Evolutionary conservation across 805 yeast genomes (phyloP).

Genomic region (Blastobotrys mokoenaii): DNA sequence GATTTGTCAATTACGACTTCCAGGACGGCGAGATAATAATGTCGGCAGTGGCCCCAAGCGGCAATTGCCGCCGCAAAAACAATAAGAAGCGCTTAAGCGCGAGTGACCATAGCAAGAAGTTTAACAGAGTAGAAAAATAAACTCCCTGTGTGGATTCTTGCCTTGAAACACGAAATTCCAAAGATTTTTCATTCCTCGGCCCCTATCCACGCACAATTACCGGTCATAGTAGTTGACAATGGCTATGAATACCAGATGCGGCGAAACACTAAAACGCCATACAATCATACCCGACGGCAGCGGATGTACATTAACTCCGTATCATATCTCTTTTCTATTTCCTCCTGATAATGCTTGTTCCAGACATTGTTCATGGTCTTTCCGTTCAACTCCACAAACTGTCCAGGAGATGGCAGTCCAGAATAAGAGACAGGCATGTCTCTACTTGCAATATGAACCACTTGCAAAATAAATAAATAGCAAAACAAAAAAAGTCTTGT

Average conservation of each 20-base stretch:
- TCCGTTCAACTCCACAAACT: neutral
- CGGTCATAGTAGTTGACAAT: no score
- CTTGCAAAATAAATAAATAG: neutral
- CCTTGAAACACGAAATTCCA: no score
- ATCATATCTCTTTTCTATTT: neutral
- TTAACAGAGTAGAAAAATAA: no score
- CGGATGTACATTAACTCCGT: neutral
- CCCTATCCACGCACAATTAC: no score
- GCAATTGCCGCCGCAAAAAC: constrained; percentile 6
- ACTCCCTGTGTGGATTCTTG: no score
- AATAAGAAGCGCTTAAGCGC: neutral
- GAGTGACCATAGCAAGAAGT: neutral
- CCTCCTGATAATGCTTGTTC: neutral
- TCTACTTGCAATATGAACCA: no score
- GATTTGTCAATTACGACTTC: constrained; percentile 15
- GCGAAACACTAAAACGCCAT: no score
- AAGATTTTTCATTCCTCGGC: no score
- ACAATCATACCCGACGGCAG: no score
- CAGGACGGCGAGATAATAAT: constrained; percentile 13
- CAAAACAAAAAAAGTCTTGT: neutral
- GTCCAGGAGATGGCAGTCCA: no score
- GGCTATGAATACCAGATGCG: no score
- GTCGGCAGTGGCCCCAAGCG: constrained; percentile 17
- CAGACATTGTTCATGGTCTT: neutral
- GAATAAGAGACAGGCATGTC: no score